A percentile compares a stretch with the other conserved stretches of the same genome.
Evolutionary conservation across 805 yeast species (phyloP).

Genomic region (Cyberlindnera euphorbiiphila): DNA sequence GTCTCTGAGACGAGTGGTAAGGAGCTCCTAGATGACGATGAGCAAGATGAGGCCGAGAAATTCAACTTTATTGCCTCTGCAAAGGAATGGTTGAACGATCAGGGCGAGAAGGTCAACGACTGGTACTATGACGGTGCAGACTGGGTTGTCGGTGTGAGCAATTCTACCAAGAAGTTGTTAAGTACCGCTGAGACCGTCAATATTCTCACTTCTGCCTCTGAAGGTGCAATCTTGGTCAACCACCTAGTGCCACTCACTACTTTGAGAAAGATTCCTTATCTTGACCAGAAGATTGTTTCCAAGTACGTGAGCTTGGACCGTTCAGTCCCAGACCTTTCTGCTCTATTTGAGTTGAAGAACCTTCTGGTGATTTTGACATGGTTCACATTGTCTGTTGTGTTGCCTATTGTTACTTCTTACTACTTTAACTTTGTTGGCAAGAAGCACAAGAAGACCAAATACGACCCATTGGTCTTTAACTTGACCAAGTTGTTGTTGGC

Average conservation of each 20-base stretch:
- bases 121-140: constrained; percentile 17
- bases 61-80: constrained; percentile 12
- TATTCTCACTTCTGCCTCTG: constrained; percentile 17
- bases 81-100: constrained; percentile 24
- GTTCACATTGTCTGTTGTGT: constrained; percentile 19
- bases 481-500: constrained; percentile 42
- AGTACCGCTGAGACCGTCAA: constrained; percentile 30
- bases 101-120: constrained; percentile 22
- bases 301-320: constrained; percentile 15
- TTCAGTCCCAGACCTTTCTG: constrained; percentile 20
- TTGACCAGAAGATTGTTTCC: constrained; percentile 21
- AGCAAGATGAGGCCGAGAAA: constrained; percentile 15
- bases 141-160: constrained; percentile 11
- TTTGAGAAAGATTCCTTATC: constrained; percentile 18
- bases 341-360: constrained; percentile 21
- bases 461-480: constrained; percentile 54
- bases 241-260: constrained; percentile 20
- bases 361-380: constrained; percentile 24
- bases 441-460: constrained; percentile 33
- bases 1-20: constrained; percentile 10
- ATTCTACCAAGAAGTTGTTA: constrained; percentile 21
- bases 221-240: constrained; percentile 17
- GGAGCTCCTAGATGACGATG: constrained; percentile 10
- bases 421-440: constrained; percentile 30
- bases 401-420: constrained; percentile 27